phyloP scores from a whole-genome alignment of 192 early-diverging fungal species.

The Geranomyces variabilis region DNA sequence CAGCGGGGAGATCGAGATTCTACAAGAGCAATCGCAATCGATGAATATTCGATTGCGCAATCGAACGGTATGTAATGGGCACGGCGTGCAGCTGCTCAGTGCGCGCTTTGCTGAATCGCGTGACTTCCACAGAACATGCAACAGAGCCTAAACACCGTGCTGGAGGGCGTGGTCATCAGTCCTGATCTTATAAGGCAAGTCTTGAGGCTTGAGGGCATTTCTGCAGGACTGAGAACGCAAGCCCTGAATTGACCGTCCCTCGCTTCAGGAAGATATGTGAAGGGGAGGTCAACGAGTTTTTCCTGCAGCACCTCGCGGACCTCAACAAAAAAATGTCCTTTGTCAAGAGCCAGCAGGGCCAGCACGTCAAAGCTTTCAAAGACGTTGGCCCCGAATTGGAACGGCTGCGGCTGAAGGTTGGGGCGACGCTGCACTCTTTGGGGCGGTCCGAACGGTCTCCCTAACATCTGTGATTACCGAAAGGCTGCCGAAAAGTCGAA shows the following conservation, averaged over 20 bases:
- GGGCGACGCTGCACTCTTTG: too few species aligned
- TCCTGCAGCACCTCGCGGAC: slow-evolving; percentile 79
- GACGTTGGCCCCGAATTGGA: slow-evolving; percentile 94
- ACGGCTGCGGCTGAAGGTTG: slow-evolving; percentile 75
- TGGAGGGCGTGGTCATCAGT: slow-evolving; percentile 84
- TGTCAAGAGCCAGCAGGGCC: slow-evolving; percentile 73
- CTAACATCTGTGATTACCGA: background rate
- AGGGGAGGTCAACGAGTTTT: slow-evolving; percentile 89
- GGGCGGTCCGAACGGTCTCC: background rate
- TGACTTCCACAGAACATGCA: slow-evolving; percentile 56
- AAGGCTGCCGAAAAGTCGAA: slow-evolving; percentile 83
- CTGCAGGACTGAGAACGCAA: background rate
- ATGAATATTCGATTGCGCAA: slow-evolving; percentile 87
- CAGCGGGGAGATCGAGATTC: slow-evolving; percentile 80
- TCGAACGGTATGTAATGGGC: slow-evolving; percentile 51
- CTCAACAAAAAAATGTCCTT: slow-evolving; percentile 88
- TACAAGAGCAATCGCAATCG: slow-evolving; percentile 79
- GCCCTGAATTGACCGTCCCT: background rate
- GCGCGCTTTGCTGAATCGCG: background rate
- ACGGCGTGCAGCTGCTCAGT: background rate
- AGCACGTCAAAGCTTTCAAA: slow-evolving; percentile 76
- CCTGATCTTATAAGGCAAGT: slow-evolving; percentile 53
- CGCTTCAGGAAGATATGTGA: slow-evolving; percentile 78
- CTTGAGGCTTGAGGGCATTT: background rate
- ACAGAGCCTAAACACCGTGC: slow-evolving; percentile 67